phyloP scores from a whole-genome alignment of 345 rosid genomes.

The Dipteronia dyeriana region DNA sequence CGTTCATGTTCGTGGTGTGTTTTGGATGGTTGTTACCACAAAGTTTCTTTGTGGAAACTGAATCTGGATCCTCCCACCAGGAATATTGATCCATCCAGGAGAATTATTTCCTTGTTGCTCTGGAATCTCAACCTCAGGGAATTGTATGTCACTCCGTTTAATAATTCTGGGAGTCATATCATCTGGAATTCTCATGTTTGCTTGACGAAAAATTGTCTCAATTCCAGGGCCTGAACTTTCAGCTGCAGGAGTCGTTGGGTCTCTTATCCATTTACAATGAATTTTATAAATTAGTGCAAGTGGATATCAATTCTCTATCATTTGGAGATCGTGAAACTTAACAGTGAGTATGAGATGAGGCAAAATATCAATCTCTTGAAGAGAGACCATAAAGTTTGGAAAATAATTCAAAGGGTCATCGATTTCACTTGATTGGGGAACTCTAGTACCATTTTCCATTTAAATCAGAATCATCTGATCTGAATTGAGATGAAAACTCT shows the following conservation, averaged over 20 bases:
- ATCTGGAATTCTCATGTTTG: background rate
- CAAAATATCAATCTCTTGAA: background rate
- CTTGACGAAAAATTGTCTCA: background rate
- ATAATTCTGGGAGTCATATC: background rate
- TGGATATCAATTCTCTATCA: background rate
- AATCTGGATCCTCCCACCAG: background rate
- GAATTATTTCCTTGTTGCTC: background rate
- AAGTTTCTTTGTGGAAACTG: background rate
- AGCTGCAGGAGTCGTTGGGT: background rate
- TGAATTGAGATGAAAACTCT: no score
- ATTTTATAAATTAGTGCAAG: background rate
- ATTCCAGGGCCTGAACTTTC: background rate
- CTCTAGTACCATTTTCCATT: no score
- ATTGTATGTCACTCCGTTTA: background rate
- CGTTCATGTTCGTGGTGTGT: no score
- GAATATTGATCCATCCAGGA: background rate
- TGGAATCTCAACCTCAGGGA: conserved; percentile 5
- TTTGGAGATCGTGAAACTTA: conserved; percentile 1
- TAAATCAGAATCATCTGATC: background rate
- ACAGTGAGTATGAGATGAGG: background rate
- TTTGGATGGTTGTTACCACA: no score
- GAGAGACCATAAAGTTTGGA: background rate
- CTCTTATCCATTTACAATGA: conserved; percentile 6
- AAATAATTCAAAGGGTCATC: background rate
- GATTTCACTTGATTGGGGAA: background rate